Conservation (phyloP, 2,329 filamentous ascomycete genomes). For the Penicillium sp. region DNA sequence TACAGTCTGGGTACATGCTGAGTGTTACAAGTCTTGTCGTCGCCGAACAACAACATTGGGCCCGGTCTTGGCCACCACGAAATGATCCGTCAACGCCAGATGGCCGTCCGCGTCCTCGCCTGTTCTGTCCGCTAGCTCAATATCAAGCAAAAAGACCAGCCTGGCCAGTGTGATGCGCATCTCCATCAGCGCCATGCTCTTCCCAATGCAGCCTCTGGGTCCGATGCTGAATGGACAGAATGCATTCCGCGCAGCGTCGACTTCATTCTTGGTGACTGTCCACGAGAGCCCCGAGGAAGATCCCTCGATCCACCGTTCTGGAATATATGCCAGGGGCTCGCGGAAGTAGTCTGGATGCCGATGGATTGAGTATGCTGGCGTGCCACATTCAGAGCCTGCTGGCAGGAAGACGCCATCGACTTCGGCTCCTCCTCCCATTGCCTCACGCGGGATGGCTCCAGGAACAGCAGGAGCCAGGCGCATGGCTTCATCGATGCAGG, state of each 20-base stretch:
- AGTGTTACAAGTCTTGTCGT: neutral
- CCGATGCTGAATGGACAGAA: conserved; percentile 61
- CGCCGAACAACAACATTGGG: conserved; percentile 29
- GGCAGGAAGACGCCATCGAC: conserved; percentile 37
- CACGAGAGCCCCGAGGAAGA: conserved; percentile 31
- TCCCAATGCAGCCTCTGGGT: conserved; percentile 40
- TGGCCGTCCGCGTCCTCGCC: conserved; percentile 34
- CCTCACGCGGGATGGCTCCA: conserved; percentile 35
- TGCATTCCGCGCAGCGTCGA: conserved; percentile 56
- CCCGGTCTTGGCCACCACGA: conserved; percentile 34
- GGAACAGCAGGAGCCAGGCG: conserved; percentile 38
- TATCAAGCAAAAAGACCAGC: conserved; percentile 38
- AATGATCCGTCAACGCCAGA: conserved; percentile 35
- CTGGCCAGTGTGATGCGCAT: conserved; percentile 37
- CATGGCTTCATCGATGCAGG: conserved; percentile 40
- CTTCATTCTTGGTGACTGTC: conserved; percentile 47
- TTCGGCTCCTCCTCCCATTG: conserved; percentile 34
- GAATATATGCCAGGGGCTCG: conserved; percentile 55
- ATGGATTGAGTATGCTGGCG: conserved; percentile 65
- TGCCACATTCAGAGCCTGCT: conserved; percentile 59
- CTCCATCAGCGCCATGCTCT: conserved; percentile 42
- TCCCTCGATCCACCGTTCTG: conserved; percentile 63
- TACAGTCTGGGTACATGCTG: neutral
- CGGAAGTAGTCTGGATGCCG: conserved; percentile 63
- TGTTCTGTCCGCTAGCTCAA: conserved; percentile 29